These are phyloP conservation scores for Septoria petroselini DNA, from an alignment of 2,329 filamentous ascomycete genomes.

Conservation along the genomic window DNA sequence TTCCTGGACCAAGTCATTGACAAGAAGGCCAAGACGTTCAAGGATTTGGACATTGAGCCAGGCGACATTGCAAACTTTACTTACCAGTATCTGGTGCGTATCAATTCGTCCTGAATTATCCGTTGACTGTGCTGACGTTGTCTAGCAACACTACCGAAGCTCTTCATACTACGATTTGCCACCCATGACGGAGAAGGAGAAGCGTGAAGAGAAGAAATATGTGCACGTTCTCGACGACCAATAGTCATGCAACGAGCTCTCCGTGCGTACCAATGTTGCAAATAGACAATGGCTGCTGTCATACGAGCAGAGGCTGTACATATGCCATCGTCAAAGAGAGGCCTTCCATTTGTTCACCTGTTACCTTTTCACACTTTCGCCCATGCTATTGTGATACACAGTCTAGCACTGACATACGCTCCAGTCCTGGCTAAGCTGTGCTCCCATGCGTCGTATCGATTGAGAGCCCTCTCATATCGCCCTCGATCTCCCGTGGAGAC, in stretches of 20 bases:
- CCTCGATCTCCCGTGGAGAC: no score
- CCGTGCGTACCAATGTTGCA: background rate
- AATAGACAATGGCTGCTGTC: background rate
- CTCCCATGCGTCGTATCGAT: no score
- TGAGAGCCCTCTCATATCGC: no score
- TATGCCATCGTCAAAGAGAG: conserved; percentile 3
- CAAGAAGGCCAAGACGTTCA: conserved; percentile 87
- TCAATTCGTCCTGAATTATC: no score
- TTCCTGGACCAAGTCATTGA: conserved; percentile 93
- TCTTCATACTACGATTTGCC: conserved; percentile 88
- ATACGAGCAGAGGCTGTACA: background rate
- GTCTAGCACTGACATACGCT: no score
- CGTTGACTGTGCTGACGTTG: no score
- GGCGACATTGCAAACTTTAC: conserved; percentile 81
- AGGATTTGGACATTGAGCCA: conserved; percentile 85
- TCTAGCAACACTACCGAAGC: conserved; percentile 89
- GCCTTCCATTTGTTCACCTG: conserved; percentile 5
- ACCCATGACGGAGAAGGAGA: conserved; percentile 91
- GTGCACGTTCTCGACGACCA: conserved; percentile 88
- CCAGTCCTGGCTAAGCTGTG: no score
- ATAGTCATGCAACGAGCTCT: conserved; percentile 46
- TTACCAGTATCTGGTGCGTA: conserved; percentile 85
- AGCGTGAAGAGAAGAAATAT: conserved; percentile 92
- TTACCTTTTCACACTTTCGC: background rate
- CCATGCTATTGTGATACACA: no score